Conservation (phyloP, 1,284 basidiomycete genomes). For the Leccinum fuscescens region DNA sequence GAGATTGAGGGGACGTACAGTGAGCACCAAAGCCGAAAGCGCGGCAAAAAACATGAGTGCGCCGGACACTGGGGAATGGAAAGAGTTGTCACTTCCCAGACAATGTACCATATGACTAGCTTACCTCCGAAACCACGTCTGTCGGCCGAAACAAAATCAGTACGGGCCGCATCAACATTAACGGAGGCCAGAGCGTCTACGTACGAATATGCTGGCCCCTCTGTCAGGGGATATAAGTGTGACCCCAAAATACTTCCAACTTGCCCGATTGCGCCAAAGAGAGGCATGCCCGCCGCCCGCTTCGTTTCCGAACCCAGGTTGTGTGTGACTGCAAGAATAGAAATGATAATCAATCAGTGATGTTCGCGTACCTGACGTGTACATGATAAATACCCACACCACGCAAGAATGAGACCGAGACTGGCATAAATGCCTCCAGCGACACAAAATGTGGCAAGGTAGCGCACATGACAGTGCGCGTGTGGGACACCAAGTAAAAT, state of each 20-base stretch:
- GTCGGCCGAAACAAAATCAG: constrained; percentile 5
- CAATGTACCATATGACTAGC: not conserved
- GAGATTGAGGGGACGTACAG: constrained; percentile 38
- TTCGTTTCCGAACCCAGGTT: constrained; percentile 79
- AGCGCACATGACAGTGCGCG: constrained; percentile 51
- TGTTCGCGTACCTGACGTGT: not conserved
- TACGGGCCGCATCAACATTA: not conserved
- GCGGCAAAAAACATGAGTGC: constrained; percentile 60
- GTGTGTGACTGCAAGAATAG: constrained; percentile 50
- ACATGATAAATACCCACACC: constrained; percentile 52
- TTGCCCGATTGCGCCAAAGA: constrained; percentile 77
- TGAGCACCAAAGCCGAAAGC: constrained; percentile 49
- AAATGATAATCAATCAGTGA: not conserved
- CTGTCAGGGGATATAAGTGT: constrained; percentile 63
- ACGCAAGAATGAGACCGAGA: constrained; percentile 66
- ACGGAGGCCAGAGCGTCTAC: constrained; percentile 4
- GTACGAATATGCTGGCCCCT: constrained; percentile 65
- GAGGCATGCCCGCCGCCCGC: constrained; percentile 69
- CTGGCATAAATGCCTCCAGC: constrained; percentile 67
- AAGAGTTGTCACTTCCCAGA: not conserved
- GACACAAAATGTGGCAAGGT: constrained; percentile 70
- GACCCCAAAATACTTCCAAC: constrained; percentile 70
- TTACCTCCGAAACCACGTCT: constrained; percentile 31
- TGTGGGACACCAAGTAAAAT: constrained; percentile 22
- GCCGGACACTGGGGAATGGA: constrained; percentile 42